Percentiles rank a stretch among this genome's conserved stretches.
phyloP scores from a whole-genome alignment of 495 filamentous ascomycete species.

The Aspergillus saccharolyticus region DNA sequence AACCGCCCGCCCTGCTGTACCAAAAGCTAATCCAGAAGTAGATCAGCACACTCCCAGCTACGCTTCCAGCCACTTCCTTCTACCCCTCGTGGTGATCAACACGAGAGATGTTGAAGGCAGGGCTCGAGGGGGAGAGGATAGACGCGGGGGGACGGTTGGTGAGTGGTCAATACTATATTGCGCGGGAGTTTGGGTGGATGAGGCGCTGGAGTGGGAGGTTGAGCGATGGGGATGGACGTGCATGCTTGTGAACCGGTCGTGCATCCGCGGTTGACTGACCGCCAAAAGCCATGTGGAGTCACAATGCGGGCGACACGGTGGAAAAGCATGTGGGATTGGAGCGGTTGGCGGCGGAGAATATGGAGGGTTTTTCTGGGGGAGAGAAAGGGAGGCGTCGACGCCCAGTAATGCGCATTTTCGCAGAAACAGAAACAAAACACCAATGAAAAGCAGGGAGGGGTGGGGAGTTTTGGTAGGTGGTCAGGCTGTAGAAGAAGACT shows the following conservation, averaged over 20 bases:
- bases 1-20: too few species aligned
- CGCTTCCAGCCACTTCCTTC: too few species aligned
- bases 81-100: too few species aligned
- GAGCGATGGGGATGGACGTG: conserved; percentile 66
- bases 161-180: conserved; percentile 56
- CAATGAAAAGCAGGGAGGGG: too few species aligned
- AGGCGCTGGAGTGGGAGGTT: conserved; percentile 59
- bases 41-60: too few species aligned
- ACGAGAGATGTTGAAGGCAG: too few species aligned
- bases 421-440: conserved; percentile 6
- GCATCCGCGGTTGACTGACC: conserved; percentile 47
- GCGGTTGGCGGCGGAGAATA: conserved; percentile 66
- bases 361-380: conserved; percentile 53
- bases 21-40: too few species aligned
- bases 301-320: conserved; percentile 68
- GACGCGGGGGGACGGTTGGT: conserved; percentile 57
- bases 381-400: conserved; percentile 50
- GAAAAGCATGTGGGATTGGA: conserved; percentile 72
- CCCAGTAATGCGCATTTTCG: conserved; percentile 60
- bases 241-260: conserved; percentile 51
- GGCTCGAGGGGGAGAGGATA: too few species aligned
- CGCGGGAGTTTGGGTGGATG: conserved; percentile 66
- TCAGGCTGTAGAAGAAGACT: too few species aligned
- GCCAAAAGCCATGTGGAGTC: conserved; percentile 56
- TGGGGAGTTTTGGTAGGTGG: conserved; percentile 8